Conservation (phyloP, 805 yeast species). For the Geotrichum ghanense region DNA sequence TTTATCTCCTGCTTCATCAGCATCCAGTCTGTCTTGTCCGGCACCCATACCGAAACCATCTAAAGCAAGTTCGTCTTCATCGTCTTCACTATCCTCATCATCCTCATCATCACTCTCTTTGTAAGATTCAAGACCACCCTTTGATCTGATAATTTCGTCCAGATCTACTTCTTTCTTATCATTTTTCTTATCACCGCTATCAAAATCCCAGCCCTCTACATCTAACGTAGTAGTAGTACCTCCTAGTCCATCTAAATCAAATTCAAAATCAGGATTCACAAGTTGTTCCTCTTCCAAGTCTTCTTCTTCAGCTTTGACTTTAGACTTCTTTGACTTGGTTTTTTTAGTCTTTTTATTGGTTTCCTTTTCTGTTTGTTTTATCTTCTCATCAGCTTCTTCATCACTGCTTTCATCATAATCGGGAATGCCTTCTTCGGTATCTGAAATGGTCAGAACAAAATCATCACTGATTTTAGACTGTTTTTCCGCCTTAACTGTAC, state of each 20-base stretch:
- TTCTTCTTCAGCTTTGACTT: conserved; percentile 32
- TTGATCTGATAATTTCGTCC: conserved; percentile 76
- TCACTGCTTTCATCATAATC: conserved; percentile 33
- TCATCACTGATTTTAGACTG: conserved; percentile 28
- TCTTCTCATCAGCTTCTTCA: conserved; percentile 14
- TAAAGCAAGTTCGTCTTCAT: conserved; percentile 29
- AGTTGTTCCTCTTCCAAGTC: conserved; percentile 56
- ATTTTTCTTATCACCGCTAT: conserved; percentile 26
- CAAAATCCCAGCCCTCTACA: conserved; percentile 56
- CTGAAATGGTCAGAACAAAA: conserved; percentile 66
- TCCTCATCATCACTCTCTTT: conserved; percentile 26
- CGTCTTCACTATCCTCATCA: conserved; percentile 32
- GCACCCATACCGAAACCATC: conserved; percentile 31
- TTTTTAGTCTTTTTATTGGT: conserved; percentile 10
- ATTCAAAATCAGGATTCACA: conserved; percentile 48
- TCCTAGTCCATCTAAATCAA: conserved; percentile 40
- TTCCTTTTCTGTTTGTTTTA: conserved; percentile 12
- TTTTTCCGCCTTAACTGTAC: conserved; percentile 1
- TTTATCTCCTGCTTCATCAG: conserved; percentile 22
- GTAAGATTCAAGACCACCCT: conserved; percentile 61
- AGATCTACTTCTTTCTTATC: conserved; percentile 59
- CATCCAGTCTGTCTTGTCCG: conserved; percentile 20
- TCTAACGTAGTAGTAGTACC: conserved; percentile 72
- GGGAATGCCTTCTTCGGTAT: conserved; percentile 56
- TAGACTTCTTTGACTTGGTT: conserved; percentile 19